Percentiles rank a stretch among this genome's conserved stretches.
Conservation (phyloP, 148 eudicot species). For the Cornus controversa region DNA sequence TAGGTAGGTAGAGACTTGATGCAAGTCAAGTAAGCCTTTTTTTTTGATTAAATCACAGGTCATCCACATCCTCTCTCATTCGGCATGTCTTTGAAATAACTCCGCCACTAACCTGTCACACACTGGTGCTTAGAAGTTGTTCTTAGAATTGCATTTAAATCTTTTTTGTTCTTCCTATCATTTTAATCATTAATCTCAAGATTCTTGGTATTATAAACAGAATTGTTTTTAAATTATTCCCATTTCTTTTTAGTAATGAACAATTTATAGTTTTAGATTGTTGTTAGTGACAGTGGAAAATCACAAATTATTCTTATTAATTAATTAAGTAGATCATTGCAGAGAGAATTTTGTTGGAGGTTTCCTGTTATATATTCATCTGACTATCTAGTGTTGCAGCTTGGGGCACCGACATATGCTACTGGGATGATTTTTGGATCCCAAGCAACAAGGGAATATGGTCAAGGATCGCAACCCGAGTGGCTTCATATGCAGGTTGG, state of each 20-base stretch:
- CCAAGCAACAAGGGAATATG: constrained; percentile 66
- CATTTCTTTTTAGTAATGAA: no score
- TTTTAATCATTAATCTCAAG: no score
- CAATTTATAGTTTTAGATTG: background rate
- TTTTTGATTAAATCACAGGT: background rate
- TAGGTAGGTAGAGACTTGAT: background rate
- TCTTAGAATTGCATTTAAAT: background rate
- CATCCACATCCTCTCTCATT: background rate
- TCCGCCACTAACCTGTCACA: background rate
- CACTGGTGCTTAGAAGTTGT: background rate
- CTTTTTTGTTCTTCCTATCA: no score
- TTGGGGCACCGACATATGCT: constrained; percentile 46
- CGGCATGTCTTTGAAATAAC: background rate
- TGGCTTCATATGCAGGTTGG: constrained; percentile 96
- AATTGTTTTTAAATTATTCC: no score
- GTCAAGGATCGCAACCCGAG: constrained; percentile 58
- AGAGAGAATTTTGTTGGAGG: background rate
- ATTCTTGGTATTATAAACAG: no score
- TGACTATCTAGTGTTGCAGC: constrained; percentile 40
- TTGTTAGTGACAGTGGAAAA: background rate
- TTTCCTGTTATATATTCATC: background rate
- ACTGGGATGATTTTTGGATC: constrained; percentile 55
- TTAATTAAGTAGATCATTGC: background rate
- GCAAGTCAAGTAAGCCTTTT: background rate
- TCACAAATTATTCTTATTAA: background rate